These are phyloP conservation scores for Neonectria coccinea DNA, from an alignment of 2,329 filamentous ascomycete genomes.

Conservation along the genomic window DNA sequence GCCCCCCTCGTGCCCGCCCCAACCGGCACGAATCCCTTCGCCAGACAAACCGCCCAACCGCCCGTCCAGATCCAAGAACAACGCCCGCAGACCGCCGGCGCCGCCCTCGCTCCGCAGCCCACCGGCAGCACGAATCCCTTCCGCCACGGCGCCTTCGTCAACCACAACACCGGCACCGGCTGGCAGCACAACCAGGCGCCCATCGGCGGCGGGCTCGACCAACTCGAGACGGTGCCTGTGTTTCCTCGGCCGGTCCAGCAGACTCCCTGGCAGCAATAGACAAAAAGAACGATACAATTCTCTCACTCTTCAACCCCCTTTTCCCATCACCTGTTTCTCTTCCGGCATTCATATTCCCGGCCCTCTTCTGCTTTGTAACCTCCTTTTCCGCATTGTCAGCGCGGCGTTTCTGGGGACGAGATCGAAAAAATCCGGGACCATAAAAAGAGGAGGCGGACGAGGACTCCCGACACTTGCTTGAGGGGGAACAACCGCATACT, in stretches of 20 bases:
- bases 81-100: slow-evolving; percentile 59
- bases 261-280: slow-evolving; percentile 69
- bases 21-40: slow-evolving; percentile 72
- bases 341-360: slow-evolving; percentile 12
- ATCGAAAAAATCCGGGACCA: slow-evolving; percentile 35
- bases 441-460: slow-evolving; percentile 1
- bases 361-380: slow-evolving; percentile 37
- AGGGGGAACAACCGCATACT: slow-evolving; percentile 9
- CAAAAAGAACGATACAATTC: background rate
- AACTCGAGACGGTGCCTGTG: slow-evolving; percentile 81
- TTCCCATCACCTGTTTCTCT: slow-evolving; percentile 5
- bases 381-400: slow-evolving; percentile 48
- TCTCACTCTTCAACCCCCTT: slow-evolving; percentile 8
- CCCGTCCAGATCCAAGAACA: slow-evolving; percentile 51
- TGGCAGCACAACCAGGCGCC: slow-evolving; percentile 86
- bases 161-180: slow-evolving; percentile 86
- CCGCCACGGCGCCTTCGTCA: slow-evolving; percentile 89
- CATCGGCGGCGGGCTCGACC: slow-evolving; percentile 85
- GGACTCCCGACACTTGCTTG: slow-evolving; percentile 8
- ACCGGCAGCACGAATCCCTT: slow-evolving; percentile 96
- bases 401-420: slow-evolving; percentile 49
- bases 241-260: slow-evolving; percentile 84
- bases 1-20: slow-evolving; percentile 60
- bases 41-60: slow-evolving; percentile 54
- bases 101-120: slow-evolving; percentile 75